Conservation (phyloP, 2,329 filamentous ascomycete genomes). For the Beauveria caledonica region DNA sequence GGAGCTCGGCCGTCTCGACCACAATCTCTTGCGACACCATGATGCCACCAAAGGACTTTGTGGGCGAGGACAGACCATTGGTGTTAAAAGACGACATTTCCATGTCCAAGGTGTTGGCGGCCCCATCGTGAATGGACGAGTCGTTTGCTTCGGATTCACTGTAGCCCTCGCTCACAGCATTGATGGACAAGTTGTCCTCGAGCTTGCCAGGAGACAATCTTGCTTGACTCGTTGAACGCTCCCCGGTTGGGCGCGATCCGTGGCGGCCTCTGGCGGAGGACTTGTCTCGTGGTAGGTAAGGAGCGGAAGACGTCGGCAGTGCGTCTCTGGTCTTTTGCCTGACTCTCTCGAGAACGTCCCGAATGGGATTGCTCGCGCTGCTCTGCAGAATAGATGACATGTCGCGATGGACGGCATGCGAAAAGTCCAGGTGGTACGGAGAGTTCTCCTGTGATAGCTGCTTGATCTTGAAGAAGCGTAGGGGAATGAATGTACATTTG, state of each 20-base stretch:
- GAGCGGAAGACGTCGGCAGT: background rate
- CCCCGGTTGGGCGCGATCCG: background rate
- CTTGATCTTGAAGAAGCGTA: slow-evolving; percentile 58
- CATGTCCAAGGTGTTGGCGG: background rate
- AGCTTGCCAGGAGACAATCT: slow-evolving; percentile 18
- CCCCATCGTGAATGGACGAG: background rate
- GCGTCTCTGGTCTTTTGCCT: background rate
- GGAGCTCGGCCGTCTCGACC: slow-evolving; percentile 16
- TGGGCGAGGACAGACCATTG: background rate
- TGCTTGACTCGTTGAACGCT: slow-evolving; percentile 9
- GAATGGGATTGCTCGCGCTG: background rate
- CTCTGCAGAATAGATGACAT: slow-evolving; percentile 41
- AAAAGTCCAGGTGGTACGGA: slow-evolving; percentile 50
- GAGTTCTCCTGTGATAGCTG: slow-evolving; percentile 52
- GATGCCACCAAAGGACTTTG: slow-evolving; percentile 43
- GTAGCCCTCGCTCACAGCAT: background rate
- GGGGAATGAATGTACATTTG: slow-evolving; percentile 50
- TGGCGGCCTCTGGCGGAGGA: background rate
- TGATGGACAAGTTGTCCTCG: background rate
- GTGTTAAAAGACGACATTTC: slow-evolving; percentile 1
- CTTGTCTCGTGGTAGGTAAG: background rate
- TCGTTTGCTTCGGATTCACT: slow-evolving; percentile 2
- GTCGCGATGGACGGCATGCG: slow-evolving; percentile 52
- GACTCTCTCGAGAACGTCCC: background rate
- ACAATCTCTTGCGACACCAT: slow-evolving; percentile 55